phyloP scores from a whole-genome alignment of 169 alveolate genomes.

The Plasmodium vivax region DNA sequence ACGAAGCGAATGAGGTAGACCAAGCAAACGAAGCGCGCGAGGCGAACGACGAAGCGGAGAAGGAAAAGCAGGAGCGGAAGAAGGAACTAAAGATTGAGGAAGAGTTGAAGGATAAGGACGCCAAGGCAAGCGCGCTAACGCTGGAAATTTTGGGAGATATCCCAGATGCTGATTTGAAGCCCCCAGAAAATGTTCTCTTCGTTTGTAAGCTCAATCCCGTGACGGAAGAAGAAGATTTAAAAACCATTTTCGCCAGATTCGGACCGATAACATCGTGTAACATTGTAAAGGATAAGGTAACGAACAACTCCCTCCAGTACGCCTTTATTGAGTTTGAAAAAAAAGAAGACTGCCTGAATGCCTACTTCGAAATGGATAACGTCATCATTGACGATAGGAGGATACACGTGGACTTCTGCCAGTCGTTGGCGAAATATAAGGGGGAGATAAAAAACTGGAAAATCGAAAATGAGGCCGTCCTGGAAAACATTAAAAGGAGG shows the following conservation, averaged over 20 bases:
- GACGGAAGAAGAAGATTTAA: constrained; percentile 97
- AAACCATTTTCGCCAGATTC: constrained; percentile 94
- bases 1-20: not conserved
- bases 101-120: constrained; percentile 90
- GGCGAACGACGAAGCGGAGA: not conserved
- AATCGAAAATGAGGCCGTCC: constrained; percentile 24
- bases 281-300: constrained; percentile 97
- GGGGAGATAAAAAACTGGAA: constrained; percentile 10
- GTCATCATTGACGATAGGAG: constrained; percentile 97
- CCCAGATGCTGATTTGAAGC: constrained; percentile 98
- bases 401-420: constrained; percentile 92
- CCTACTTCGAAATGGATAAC: constrained; percentile 97
- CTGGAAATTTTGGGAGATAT: constrained; percentile 98
- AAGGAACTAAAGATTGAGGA: constrained; percentile 87
- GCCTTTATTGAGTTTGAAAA: constrained; percentile 98
- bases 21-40: not conserved
- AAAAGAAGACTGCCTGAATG: constrained; percentile 95
- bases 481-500: constrained; percentile 1
- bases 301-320: constrained; percentile 98
- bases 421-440: constrained; percentile 83
- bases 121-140: constrained; percentile 95
- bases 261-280: constrained; percentile 95
- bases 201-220: constrained; percentile 98
- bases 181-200: constrained; percentile 98
- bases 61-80: constrained; percentile 81